These are phyloP conservation scores for Geranium brycei DNA, from an alignment of 345 rosid species.

Conservation along the genomic window DNA sequence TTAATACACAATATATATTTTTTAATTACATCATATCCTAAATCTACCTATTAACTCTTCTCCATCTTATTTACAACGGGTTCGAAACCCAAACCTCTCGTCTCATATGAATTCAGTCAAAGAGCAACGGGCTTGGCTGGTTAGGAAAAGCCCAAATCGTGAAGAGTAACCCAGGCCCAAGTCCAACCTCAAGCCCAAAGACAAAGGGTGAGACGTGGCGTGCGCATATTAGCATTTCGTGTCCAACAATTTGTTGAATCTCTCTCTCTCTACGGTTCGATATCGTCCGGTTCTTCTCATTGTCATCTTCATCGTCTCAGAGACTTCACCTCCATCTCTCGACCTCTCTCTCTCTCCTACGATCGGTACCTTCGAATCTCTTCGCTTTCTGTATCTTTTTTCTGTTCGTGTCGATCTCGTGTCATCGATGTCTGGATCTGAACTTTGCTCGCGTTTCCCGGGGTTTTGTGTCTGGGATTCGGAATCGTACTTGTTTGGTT, in stretches of 20 bases:
- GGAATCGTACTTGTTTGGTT: neutral
- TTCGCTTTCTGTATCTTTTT: neutral
- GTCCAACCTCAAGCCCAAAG: neutral
- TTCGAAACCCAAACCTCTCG: too few relatives aligned
- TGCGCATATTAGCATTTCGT: neutral
- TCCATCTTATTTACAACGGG: too few relatives aligned
- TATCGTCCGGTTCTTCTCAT: neutral
- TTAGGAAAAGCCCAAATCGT: too few relatives aligned
- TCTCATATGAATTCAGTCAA: too few relatives aligned
- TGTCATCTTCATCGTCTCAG: neutral
- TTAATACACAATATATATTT: too few relatives aligned
- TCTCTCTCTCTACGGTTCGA: neutral
- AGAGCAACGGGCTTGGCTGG: too few relatives aligned
- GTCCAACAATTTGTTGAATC: neutral
- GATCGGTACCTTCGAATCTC: neutral
- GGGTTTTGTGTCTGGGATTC: neutral
- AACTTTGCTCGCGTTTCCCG: neutral
- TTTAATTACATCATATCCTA: too few relatives aligned
- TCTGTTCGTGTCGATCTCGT: neutral
- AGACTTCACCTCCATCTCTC: neutral
- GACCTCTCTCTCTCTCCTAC: neutral
- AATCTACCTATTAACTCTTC: too few relatives aligned
- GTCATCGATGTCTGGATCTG: neutral
- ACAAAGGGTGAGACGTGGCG: neutral
- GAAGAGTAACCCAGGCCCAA: too few relatives aligned